Evolutionary conservation across 805 yeast species (phyloP).

Genomic region (Martiniozyma abietophila): DNA sequence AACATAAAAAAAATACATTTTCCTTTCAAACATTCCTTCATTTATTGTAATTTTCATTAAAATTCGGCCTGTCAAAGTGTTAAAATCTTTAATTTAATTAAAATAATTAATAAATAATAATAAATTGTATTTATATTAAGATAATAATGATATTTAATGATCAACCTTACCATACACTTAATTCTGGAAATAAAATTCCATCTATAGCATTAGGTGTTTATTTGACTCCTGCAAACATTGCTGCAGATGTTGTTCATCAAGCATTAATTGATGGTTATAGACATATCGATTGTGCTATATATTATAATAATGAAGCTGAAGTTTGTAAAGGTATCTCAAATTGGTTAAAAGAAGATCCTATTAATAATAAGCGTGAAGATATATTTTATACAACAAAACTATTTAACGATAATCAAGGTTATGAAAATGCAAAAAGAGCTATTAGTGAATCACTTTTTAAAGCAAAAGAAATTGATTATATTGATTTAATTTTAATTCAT

Average conservation of each 20-base stretch:
- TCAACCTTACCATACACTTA: conserved; percentile 25
- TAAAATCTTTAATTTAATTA: no score
- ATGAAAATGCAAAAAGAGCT: conserved; percentile 32
- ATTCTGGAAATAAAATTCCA: conserved; percentile 47
- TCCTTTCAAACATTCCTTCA: no score
- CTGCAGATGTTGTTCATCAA: conserved; percentile 36
- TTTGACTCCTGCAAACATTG: conserved; percentile 29
- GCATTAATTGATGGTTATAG: conserved; percentile 64
- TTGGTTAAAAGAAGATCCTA: conserved; percentile 25
- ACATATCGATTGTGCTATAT: conserved; percentile 65
- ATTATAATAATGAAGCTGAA: conserved; percentile 55
- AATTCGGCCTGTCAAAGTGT: no score
- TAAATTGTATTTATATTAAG: no score
- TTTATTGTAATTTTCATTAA: no score
- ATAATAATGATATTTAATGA: no score
- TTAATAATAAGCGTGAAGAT: conserved; percentile 24
- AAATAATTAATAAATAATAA: no score
- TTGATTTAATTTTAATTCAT: conserved; percentile 46
- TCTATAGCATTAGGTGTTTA: conserved; percentile 50
- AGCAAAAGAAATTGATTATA: conserved; percentile 35
- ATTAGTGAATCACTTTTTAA: conserved; percentile 33
- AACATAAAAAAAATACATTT: no score
- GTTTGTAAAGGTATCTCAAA: conserved; percentile 47
- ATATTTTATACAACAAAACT: conserved; percentile 33
- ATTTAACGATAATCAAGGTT: conserved; percentile 20